Conservation (phyloP, 1,139 yeast genomes). For the Kodamaea sp. region DNA sequence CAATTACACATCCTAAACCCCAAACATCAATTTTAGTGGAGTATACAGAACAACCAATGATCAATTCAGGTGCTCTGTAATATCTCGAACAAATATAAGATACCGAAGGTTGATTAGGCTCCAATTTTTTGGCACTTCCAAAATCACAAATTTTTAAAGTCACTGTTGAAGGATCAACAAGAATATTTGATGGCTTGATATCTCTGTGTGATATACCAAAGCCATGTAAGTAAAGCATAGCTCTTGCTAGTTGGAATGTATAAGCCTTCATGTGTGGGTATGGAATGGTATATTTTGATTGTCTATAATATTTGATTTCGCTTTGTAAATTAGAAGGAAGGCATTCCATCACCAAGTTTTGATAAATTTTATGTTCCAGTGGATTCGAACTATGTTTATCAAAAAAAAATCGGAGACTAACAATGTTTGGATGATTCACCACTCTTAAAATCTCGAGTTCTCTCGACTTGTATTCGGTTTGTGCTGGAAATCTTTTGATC, state of each 20-base stretch:
- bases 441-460: conserved; percentile 72
- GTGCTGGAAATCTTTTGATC: conserved; percentile 78
- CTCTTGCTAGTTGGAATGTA: conserved; percentile 77
- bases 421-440: conserved; percentile 77
- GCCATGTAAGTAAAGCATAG: conserved; percentile 77
- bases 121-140: conserved; percentile 77
- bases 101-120: conserved; percentile 69
- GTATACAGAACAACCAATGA: conserved; percentile 71
- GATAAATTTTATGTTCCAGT: conserved; percentile 61
- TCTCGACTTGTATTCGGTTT: conserved; percentile 76
- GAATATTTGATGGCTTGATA: conserved; percentile 74
- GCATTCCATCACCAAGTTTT: conserved; percentile 81
- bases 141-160: conserved; percentile 74
- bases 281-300: conserved; percentile 60
- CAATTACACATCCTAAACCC: conserved; percentile 84
- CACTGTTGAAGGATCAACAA: conserved; percentile 67
- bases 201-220: conserved; percentile 79
- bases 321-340: conserved; percentile 73
- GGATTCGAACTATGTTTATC: conserved; percentile 55
- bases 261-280: conserved; percentile 73
- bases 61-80: conserved; percentile 80
- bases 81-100: conserved; percentile 78
- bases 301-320: conserved; percentile 68
- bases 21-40: conserved; percentile 79
- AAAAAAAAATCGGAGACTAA: conserved; percentile 60